Conservation (phyloP, 495 filamentous ascomycete genomes). For the Talaromyces thailandensis region DNA sequence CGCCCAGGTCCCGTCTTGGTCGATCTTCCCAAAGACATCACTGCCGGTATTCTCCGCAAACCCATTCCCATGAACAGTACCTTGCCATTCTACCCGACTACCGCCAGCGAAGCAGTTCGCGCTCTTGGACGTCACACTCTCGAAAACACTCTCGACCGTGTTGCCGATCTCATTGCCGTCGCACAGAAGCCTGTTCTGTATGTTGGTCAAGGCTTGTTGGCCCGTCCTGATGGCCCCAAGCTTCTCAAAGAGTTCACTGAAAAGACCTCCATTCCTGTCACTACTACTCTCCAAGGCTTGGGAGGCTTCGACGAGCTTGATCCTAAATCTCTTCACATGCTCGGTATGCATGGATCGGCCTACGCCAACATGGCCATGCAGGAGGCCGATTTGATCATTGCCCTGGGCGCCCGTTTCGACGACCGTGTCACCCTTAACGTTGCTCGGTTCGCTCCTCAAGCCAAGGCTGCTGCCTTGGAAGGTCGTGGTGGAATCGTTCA, state of each 20-base stretch:
- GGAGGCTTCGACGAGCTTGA: slow-evolving; percentile 55
- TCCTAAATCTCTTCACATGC: slow-evolving; percentile 50
- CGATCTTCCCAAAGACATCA: slow-evolving; percentile 53
- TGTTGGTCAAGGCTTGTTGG: slow-evolving; percentile 50
- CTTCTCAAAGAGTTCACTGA: slow-evolving; percentile 48
- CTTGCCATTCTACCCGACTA: slow-evolving; percentile 47
- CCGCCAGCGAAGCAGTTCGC: slow-evolving; percentile 43
- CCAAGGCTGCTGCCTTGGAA: slow-evolving; percentile 44
- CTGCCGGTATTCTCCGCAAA: slow-evolving; percentile 38
- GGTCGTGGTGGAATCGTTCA: slow-evolving; percentile 53
- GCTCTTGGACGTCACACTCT: slow-evolving; percentile 39
- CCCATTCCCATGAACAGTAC: slow-evolving; percentile 46
- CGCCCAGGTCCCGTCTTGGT: slow-evolving; percentile 54
- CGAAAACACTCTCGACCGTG: slow-evolving; percentile 37
- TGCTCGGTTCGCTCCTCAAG: slow-evolving; percentile 47
- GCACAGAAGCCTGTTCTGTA: slow-evolving; percentile 53
- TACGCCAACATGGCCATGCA: slow-evolving; percentile 60
- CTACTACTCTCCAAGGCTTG: slow-evolving; percentile 56
- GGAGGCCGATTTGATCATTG: slow-evolving; percentile 54
- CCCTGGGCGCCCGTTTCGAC: slow-evolving; percentile 53
- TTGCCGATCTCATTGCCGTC: slow-evolving; percentile 48
- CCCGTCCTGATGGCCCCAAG: slow-evolving; percentile 38
- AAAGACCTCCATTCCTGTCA: slow-evolving; percentile 51
- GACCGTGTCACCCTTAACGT: slow-evolving; percentile 50
- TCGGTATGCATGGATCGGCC: slow-evolving; percentile 55